Base-by-base conservation (phyloP, 495 filamentous ascomycete species). In the Penicillium tannophilum region DNA sequence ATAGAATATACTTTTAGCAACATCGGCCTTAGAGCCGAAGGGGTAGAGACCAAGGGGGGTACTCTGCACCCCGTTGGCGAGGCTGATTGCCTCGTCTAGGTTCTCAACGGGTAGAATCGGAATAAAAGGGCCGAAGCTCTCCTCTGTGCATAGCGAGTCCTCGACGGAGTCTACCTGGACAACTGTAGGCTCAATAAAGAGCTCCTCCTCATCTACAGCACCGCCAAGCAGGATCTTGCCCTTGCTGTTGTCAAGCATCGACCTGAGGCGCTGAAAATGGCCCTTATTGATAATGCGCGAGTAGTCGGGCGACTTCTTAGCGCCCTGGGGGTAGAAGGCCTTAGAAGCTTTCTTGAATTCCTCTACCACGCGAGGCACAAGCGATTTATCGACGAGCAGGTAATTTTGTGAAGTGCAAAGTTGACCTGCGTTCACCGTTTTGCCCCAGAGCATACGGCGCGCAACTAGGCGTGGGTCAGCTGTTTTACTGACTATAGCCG, bases 51-150 rank as follows among this genome's bases (percentile, higher is more conserved):
- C 85, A 14, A 98, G 77, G 1, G 94, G 92, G 1, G 91, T 96
- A 55, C 82, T 83, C 69, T 92, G 84, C 26, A 96, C 85, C 53
- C 77, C 70, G 59, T 91, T 90, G 53, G 91, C 90, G 49, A 90
- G 82, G 36, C 74, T 77, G 68, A 97, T 88, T 23, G 92, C 93
- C 61, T 94, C 84, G 58, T 96, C 90, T 14, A 96, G 75, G 61
- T 84, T 82, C 47, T 88, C 77, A 33, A 93, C 86, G 9, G 90
- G 82, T 30, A 92, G 75, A 55, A 97, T 85, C 48, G 91, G 84
- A 50, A 96, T 88, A 52, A 97, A 81, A n/a, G 94, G 94, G 39
- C 93, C 94, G 68, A 98, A 98, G 58, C 86, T 88, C 78, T 98
- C 94, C 52, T 93, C 84, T 51, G 71, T 65, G 63, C 96, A 80